phyloP scores from a whole-genome alignment of 1,139 yeast genomes.

The Saccharomyces hybrid region DNA sequence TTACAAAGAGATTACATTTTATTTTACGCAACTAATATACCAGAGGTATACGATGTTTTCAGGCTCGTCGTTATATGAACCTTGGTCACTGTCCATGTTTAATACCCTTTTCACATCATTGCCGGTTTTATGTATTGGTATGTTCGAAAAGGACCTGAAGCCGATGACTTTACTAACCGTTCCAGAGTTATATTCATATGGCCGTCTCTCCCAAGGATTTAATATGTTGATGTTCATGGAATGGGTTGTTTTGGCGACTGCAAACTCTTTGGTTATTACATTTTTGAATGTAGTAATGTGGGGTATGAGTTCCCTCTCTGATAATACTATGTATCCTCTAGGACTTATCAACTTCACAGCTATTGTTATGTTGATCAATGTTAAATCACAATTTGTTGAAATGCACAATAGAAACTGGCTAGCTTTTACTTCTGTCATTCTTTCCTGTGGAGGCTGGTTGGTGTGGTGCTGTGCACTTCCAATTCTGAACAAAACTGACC shows the following conservation, averaged over 20 bases:
- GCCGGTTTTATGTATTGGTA: conserved; percentile 89
- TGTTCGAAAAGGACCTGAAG: conserved; percentile 83
- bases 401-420: conserved; percentile 75
- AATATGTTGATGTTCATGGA: conserved; percentile 58
- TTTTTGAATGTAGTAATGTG: conserved; percentile 60
- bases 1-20: conserved; percentile 86
- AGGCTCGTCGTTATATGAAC: conserved; percentile 87
- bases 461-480: conserved; percentile 77
- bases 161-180: conserved; percentile 86
- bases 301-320: conserved; percentile 59
- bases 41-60: conserved; percentile 86
- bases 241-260: conserved; percentile 76
- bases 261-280: conserved; percentile 64
- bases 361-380: conserved; percentile 62
- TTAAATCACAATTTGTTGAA: conserved; percentile 74
- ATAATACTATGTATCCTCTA: conserved; percentile 72
- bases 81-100: conserved; percentile 96
- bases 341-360: conserved; percentile 73
- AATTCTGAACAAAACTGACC: conserved; percentile 51
- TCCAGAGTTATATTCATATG: conserved; percentile 80
- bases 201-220: conserved; percentile 70
- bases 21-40: conserved; percentile 78
- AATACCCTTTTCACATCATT: conserved; percentile 91
- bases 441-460: conserved; percentile 84
- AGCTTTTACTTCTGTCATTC: conserved; percentile 56